Conservation (phyloP, 2,329 filamentous ascomycete genomes). For the Cladophialophora immunda region DNA sequence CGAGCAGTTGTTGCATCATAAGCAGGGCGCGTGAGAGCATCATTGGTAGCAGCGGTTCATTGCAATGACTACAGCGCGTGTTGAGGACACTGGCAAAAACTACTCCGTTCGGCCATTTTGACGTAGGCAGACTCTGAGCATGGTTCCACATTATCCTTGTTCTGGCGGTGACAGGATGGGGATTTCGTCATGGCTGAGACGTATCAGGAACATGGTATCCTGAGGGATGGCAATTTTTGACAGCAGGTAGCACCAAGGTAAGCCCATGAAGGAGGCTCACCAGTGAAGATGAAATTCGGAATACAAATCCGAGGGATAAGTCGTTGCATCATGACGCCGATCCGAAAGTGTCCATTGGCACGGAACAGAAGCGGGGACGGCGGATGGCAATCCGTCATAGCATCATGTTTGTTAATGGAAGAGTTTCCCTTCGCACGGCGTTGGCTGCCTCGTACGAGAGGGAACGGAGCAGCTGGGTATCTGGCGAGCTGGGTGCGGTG, state of each 20-base stretch:
- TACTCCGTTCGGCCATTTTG: background rate
- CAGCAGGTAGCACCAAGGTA: background rate
- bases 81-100: background rate
- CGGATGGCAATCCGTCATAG: slow-evolving; percentile 1
- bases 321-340: slow-evolving; percentile 3
- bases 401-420: background rate
- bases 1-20: slow-evolving; percentile 14
- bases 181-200: slow-evolving; percentile 14
- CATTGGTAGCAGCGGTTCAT: slow-evolving; percentile 4
- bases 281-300: background rate
- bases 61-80: background rate
- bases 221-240: background rate
- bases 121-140: slow-evolving; percentile 1
- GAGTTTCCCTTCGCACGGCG: background rate
- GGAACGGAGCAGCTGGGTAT: background rate
- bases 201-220: background rate
- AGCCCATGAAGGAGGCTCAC: background rate
- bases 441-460: background rate
- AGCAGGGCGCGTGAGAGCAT: background rate
- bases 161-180: background rate
- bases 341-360: background rate
- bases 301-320: background rate
- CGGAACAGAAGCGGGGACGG: background rate
- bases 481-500: background rate
- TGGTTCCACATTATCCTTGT: slow-evolving; percentile 1